phyloP scores from a whole-genome alignment of 2,329 filamentous ascomycete genomes.

The Exserohilum turcica region DNA sequence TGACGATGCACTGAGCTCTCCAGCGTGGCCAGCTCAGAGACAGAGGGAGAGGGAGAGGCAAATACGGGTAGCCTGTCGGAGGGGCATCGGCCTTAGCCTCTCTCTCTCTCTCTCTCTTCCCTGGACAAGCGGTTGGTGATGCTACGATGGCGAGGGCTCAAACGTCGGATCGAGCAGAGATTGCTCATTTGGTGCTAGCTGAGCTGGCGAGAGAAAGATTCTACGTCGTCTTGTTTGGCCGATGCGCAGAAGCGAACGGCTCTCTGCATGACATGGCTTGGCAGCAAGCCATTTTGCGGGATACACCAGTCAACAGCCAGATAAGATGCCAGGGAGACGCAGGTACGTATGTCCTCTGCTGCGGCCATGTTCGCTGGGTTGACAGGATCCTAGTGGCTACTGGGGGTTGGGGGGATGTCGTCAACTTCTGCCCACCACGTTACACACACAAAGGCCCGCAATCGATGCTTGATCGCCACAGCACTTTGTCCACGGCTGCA shows the following conservation, averaged over 20 bases:
- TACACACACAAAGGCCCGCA: slow-evolving; percentile 13
- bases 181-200: slow-evolving; percentile 36
- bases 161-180: slow-evolving; percentile 17
- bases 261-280: slow-evolving; percentile 34
- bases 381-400: slow-evolving; percentile 4
- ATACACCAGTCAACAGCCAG: slow-evolving; percentile 10
- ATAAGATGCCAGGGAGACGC: slow-evolving; percentile 13
- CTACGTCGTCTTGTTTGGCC: slow-evolving; percentile 36
- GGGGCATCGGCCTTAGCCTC: slow-evolving; percentile 4
- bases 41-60: background rate
- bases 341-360: slow-evolving; percentile 10
- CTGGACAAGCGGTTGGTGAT: slow-evolving; percentile 1
- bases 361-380: slow-evolving; percentile 5
- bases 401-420: background rate
- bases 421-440: slow-evolving; percentile 9
- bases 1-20: slow-evolving; percentile 17
- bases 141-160: slow-evolving; percentile 19
- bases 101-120: background rate
- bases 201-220: slow-evolving; percentile 30
- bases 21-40: slow-evolving; percentile 33
- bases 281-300: slow-evolving; percentile 14
- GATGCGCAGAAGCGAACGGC: slow-evolving; percentile 37
- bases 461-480: background rate
- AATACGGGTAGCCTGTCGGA: slow-evolving; percentile 26
- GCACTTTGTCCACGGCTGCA: background rate